Conservation (phyloP, 352 stramenopile genomes). For the Phytophthora uliginosa region DNA sequence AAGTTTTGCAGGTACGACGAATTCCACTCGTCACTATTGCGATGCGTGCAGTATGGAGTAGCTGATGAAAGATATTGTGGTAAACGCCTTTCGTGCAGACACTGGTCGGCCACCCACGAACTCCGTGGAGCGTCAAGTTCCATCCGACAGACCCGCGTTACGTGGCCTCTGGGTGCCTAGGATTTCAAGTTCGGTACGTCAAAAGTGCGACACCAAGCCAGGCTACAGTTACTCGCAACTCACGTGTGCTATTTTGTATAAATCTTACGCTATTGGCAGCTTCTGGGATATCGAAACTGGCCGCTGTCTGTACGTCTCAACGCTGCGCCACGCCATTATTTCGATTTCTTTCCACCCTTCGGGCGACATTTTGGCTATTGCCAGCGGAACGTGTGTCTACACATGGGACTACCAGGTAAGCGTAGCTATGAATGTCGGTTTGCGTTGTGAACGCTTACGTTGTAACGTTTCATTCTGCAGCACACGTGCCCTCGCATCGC, state of each 20-base stretch:
- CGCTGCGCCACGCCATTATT: conserved; percentile 96
- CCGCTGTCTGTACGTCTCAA: conserved; percentile 95
- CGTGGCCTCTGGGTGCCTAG: conserved; percentile 97
- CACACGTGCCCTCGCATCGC: conserved; percentile 86
- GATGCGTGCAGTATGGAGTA: conserved; percentile 3
- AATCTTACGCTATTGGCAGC: conserved; percentile 28
- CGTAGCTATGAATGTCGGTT: conserved; percentile 31
- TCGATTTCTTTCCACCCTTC: conserved; percentile 97
- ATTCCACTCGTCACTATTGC: conserved; percentile 3
- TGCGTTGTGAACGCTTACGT: conserved; percentile 5
- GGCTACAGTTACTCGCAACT: neutral
- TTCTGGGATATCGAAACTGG: conserved; percentile 93
- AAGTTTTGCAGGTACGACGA: conserved; percentile 77
- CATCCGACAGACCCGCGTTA: conserved; percentile 95
- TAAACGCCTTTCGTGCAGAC: conserved; percentile 51
- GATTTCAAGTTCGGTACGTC: conserved; percentile 93
- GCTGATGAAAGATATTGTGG: conserved; percentile 4
- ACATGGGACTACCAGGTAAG: conserved; percentile 96
- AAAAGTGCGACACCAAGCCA: neutral
- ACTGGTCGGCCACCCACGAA: conserved; percentile 86
- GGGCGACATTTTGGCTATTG: conserved; percentile 95
- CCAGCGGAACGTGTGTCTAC: conserved; percentile 95
- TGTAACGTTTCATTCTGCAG: conserved; percentile 33
- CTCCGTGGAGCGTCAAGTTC: conserved; percentile 99
- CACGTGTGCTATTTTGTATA: neutral